Conservation (phyloP, 78 protist species). For the Dictyostelium capitatum region DNA sequence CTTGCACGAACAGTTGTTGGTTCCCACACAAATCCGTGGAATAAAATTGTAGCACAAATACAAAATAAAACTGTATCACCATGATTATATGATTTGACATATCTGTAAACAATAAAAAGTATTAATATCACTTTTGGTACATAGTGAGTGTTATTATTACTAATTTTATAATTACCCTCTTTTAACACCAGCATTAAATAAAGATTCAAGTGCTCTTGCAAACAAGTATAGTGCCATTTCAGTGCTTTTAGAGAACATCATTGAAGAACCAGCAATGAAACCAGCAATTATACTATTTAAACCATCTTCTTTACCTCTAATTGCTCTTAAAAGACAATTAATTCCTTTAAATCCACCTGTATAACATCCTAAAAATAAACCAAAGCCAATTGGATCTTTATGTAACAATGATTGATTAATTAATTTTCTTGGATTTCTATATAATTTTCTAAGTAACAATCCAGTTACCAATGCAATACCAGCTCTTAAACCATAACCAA, state of each 20-base stretch:
- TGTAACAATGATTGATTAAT: slow-evolving; percentile 68
- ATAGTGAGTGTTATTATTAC: not conserved
- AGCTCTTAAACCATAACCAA: slow-evolving; percentile 78
- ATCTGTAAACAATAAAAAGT: slow-evolving; percentile 9
- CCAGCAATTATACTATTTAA: slow-evolving; percentile 57
- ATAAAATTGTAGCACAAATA: slow-evolving; percentile 63
- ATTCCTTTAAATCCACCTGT: slow-evolving; percentile 73
- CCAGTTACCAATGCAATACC: slow-evolving; percentile 58
- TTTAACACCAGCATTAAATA: slow-evolving; percentile 70
- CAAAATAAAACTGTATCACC: slow-evolving; percentile 72
- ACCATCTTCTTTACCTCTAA: slow-evolving; percentile 78
- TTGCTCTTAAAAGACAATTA: slow-evolving; percentile 45
- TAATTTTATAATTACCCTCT: slow-evolving; percentile 43
- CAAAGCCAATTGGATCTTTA: slow-evolving; percentile 75
- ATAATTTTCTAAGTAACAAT: slow-evolving; percentile 59
- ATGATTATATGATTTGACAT: slow-evolving; percentile 62
- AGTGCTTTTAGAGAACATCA: slow-evolving; percentile 76
- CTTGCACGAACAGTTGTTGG: slow-evolving; percentile 78
- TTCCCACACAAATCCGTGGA: slow-evolving; percentile 78
- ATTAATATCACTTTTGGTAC: not conserved
- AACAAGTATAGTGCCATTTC: slow-evolving; percentile 73
- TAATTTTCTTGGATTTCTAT: slow-evolving; percentile 71
- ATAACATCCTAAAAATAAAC: slow-evolving; percentile 62
- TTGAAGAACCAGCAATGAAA: slow-evolving; percentile 52
- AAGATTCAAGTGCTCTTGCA: slow-evolving; percentile 79